Evolutionary conservation across 202 grass and related monocot species (phyloP), one percentile per base, ranked within the genome.

Genomic region (Cymbopogon flexuosus): DNA sequence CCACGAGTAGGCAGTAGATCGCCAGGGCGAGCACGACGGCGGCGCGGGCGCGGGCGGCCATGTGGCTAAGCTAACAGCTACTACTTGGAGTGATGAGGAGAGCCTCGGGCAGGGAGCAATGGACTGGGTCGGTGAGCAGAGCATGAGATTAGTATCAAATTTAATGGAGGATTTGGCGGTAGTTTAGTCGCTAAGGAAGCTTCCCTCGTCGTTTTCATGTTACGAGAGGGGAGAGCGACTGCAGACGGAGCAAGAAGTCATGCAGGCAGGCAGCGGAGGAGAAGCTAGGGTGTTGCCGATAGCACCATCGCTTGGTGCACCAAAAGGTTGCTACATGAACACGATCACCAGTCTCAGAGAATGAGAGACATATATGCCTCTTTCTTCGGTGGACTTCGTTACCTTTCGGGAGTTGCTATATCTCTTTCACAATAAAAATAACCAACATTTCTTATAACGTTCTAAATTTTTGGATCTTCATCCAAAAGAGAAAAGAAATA

Each of bases 1-100:
- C 66, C 43, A 79, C 46, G 7, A 87, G 84, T 33, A 90, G 85
- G 80, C 49, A 77, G 85, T 40, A 80, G 81, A 84, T 46, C 6
- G 47, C 43, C 30, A 69, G 23, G 41, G 64, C 74, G 39, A 87
- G 72, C 57, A 79, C 46, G 52, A 8, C 57, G 59, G 36, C 15
- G 37, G 37, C 37, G 37, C 37, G 8, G 57, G 80, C 76, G 83
- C 40, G 45, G 27, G 27, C 27, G 58, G 77, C 82, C 87, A 89
- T 88, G 14, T 30, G 47, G 58, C 3, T 6, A 72, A 33, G 12
- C 18, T 27, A 2, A 0, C 45, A 16, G 27, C 45, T 47, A 47
- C 27, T 27, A 27, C 27, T 27, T 27, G 45, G 45, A 47, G 45
- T 47, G 27, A n/a, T n/a, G n/a, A n/a, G n/a, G n/a, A n/a, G n/a